Base-by-base conservation (phyloP, 768 basidiomycete genomes). In the Solioccasus polychromus region DNA sequence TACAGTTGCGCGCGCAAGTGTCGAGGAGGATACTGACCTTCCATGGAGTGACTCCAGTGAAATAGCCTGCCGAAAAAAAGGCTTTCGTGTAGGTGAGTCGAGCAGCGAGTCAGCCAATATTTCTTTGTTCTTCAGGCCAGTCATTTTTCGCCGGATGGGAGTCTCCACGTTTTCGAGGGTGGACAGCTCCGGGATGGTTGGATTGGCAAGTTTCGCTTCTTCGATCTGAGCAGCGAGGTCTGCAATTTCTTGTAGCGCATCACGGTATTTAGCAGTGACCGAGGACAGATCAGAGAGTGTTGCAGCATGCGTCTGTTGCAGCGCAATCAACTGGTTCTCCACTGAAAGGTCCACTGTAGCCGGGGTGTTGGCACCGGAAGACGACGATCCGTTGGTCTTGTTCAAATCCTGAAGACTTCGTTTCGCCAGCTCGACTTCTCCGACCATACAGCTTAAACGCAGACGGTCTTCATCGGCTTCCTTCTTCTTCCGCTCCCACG, bases 221-320 rank as follows among this genome's bases (percentile, higher is more conserved):
- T 93, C 82, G 25, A 95, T 83, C 64, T 96, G 92, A n/a, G 83
- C 78, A 15, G 86, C 85, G 31, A 99, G 78, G 57, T 94, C 92
- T n/a, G 88, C 87, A 47, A 99, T 95, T 66, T 95, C 90, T 39
- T 80, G 79, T 24, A 97, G 75, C 15, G 94, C 89, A 48, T 95
- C 88, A 24, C 83, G 83, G 61, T 94, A 97, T 65, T 94, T 94
- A 44, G 71, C 67, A 1, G 85, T 82, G 28, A 96, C 78, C 2
- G 80, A 74, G 7, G 90, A 82, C 29, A 94, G 75, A 54, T 94
- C 90, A 8, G 80, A 72, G 18, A 94, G 75, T 0, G 89, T 91
- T 32, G 84, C 83, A 9, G 80, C 80, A 56, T 92, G 88, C 3
- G 84, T 88, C 59, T 89, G 79, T 59, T 87, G 88, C n/a, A 98